Conservation (phyloP, 2,329 filamentous ascomycete species). For the Phoma sp. region DNA sequence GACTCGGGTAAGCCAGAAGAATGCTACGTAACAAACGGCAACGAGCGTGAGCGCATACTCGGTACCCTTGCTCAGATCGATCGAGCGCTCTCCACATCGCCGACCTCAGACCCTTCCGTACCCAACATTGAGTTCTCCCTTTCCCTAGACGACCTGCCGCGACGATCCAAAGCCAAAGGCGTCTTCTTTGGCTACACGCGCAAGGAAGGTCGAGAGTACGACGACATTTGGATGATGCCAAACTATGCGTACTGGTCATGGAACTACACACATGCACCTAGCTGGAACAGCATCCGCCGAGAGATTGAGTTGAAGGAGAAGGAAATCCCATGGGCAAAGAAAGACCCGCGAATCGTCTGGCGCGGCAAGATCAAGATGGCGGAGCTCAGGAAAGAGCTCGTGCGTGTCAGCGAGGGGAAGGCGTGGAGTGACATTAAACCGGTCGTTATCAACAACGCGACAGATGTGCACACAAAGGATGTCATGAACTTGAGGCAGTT, state of each 20-base stretch:
- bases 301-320: conserved; percentile 36
- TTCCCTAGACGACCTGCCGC: conserved; percentile 43
- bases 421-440: conserved; percentile 44
- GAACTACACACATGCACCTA: conserved; percentile 46
- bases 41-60: conserved; percentile 45
- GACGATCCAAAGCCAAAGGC: conserved; percentile 36
- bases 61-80: conserved; percentile 45
- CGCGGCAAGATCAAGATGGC: conserved; percentile 46
- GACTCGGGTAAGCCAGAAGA: conserved; percentile 40
- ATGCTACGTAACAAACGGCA: conserved; percentile 45
- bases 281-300: conserved; percentile 43
- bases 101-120: conserved; percentile 35
- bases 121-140: conserved; percentile 45
- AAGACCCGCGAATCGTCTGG: conserved; percentile 43
- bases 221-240: conserved; percentile 46
- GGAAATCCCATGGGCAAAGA: conserved; percentile 36
- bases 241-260: conserved; percentile 47
- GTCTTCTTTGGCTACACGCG: conserved; percentile 43
- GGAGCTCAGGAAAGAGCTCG: conserved; percentile 36
- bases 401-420: conserved; percentile 39
- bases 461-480: conserved; percentile 40
- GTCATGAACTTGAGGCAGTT: conserved; percentile 45
- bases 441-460: conserved; percentile 44
- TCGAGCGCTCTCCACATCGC: conserved; percentile 37
- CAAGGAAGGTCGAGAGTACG: conserved; percentile 36